phyloP scores from a whole-genome alignment of 495 filamentous ascomycete species.

The Penicillium lividum region DNA sequence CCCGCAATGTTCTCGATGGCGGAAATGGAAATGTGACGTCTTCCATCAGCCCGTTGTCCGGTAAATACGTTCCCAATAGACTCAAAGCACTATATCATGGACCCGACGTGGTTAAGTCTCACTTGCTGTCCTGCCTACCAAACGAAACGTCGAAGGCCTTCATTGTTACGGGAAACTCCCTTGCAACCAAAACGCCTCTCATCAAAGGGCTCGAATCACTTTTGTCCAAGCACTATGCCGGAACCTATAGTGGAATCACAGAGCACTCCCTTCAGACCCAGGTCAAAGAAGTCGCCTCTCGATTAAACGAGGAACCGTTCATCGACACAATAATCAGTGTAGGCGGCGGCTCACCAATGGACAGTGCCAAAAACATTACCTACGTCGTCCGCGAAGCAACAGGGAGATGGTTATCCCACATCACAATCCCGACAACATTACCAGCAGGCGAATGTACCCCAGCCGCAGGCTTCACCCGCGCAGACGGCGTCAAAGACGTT shows the following conservation, averaged over 20 bases:
- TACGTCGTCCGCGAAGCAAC: not conserved
- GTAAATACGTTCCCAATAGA: too few species aligned
- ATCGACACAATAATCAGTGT: constrained; percentile 5
- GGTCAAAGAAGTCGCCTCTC: not conserved
- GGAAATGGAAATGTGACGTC: not conserved
- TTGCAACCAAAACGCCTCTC: not conserved
- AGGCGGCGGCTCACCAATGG: constrained; percentile 2
- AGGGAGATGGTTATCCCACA: not conserved
- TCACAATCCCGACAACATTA: constrained; percentile 5
- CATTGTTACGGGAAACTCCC: not conserved
- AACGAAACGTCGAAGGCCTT: not conserved
- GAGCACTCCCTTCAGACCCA: not conserved
- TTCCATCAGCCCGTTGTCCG: not conserved
- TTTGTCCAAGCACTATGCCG: not conserved
- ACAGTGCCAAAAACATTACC: constrained; percentile 3
- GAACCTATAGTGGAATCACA: not conserved
- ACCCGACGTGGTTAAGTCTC: too few species aligned
- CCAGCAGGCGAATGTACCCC: constrained; percentile 1
- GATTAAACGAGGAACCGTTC: not conserved
- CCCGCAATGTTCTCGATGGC: not conserved
- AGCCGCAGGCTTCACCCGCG: not conserved
- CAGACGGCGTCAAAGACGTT: not conserved
- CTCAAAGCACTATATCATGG: too few species aligned
- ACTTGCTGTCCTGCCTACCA: too few species aligned
- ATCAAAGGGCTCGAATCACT: not conserved